Evolutionary conservation across 169 alveolate genomes (phyloP).

Genomic region (Sarcocystis neurona): DNA sequence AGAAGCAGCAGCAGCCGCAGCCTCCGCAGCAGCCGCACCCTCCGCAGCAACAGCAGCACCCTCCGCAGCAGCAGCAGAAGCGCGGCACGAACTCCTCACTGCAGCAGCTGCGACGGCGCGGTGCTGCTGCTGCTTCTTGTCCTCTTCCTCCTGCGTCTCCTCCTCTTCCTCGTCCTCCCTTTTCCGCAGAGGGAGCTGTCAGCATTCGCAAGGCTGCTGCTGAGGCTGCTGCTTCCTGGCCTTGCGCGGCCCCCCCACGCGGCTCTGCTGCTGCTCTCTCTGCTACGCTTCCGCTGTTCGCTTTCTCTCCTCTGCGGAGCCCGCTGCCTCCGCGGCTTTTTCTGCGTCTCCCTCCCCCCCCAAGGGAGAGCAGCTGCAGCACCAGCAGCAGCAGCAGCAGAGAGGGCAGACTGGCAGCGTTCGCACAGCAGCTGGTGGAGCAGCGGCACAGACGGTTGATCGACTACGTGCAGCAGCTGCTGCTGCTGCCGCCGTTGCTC

Average conservation of each 20-base stretch:
- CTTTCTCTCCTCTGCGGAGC: too few species aligned
- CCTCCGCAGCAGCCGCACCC: too few species aligned
- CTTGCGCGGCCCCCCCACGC: neutral
- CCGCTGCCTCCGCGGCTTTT: neutral
- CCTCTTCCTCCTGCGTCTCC: neutral
- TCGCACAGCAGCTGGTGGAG: conserved; percentile 9
- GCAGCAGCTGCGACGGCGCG: too few species aligned
- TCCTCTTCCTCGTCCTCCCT: neutral
- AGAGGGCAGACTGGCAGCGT: too few species aligned
- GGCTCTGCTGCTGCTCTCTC: neutral
- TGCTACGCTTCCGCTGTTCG: too few species aligned
- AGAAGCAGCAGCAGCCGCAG: too few species aligned
- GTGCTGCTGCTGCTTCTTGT: neutral
- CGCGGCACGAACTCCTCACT: too few species aligned
- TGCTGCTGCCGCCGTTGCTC: neutral
- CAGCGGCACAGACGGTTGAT: conserved; percentile 4
- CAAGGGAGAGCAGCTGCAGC: neutral
- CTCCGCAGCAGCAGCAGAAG: too few species aligned
- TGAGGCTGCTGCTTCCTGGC: neutral
- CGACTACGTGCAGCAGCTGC: neutral
- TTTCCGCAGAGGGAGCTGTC: neutral
- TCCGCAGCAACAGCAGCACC: too few species aligned
- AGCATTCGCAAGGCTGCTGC: neutral
- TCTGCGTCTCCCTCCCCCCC: neutral
- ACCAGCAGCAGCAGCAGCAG: neutral